Evolutionary conservation across 2,329 filamentous ascomycete species (phyloP), one percentile per base, ranked within the genome.

Genomic region (Exophiala viscosa): DNA sequence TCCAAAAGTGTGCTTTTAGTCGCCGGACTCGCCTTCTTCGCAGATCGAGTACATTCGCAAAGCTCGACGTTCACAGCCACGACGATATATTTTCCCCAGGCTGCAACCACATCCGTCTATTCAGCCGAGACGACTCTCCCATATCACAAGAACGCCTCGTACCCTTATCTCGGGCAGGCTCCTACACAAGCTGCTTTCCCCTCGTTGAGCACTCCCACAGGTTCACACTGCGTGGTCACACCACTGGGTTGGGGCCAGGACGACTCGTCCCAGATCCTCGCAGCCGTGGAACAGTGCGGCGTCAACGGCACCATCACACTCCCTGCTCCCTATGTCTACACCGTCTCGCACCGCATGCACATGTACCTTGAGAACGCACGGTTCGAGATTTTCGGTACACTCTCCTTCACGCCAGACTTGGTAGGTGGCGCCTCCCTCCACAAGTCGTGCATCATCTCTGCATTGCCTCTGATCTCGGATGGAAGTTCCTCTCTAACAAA

Each of bases 261-360:
- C 45, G 45, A 48, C 14, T 48, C 45, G n/a, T 48, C 45, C 10
- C 45, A 48, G 35, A 48, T 48, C 39, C 45, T 48, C 39, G 45
- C 45, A 8, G 45, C 45, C 8, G 45, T 48, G 13, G 15, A 40
- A 33, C 23, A 32, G 31, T 48, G 45, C 35, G 45, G 45, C 7
- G 39, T 40, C 45, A 48, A 48, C 31, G 45, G 45, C 15, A 48
- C 45, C 18, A 40, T 48, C 35, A 48, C 45, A 15, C 45, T 48
- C 13, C 45, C 34, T 3, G 45, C 45, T 48, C 45, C 34, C 3
- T 48, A 48, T 10, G 45, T 48, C 7, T 48, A 39, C 17, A 40
- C 45, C 7, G 14, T 48, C 13, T 48, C 45, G 17, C 34, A 14
- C 7, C 45, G 45, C 28, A 48, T 48, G 45, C 14, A 48, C 45